A percentile compares a stretch with the other conserved stretches of the same genome.
Conservation (phyloP, 2,329 filamentous ascomycete genomes). For the Sporothrix luriei region DNA sequence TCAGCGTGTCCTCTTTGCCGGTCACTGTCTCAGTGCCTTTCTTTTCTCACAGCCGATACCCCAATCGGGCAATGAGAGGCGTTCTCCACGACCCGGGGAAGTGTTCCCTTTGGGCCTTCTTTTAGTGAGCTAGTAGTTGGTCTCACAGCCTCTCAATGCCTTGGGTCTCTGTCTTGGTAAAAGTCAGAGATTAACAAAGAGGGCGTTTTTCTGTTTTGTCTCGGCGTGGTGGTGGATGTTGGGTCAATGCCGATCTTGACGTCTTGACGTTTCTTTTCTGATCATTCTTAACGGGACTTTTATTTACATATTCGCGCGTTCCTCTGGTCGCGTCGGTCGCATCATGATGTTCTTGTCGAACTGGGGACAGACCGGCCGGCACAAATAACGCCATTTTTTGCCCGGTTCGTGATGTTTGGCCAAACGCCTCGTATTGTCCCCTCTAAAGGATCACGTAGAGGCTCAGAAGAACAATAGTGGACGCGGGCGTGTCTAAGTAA, state of each 20-base stretch:
- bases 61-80: background rate
- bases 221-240: background rate
- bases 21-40: constrained; percentile 17
- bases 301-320: background rate
- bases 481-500: background rate
- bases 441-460: background rate
- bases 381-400: background rate
- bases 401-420: background rate
- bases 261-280: constrained; percentile 4
- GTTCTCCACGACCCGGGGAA: constrained; percentile 13
- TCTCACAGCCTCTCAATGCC: constrained; percentile 11
- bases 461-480: background rate
- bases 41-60: background rate
- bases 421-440: constrained; percentile 4
- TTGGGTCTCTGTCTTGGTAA: background rate
- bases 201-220: constrained; percentile 6
- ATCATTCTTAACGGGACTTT: background rate
- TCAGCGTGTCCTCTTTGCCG: background rate
- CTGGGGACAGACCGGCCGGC: no score
- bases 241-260: background rate
- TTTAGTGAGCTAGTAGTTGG: background rate
- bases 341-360: background rate
- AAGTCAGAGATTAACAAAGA: background rate
- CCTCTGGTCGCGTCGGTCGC: background rate
- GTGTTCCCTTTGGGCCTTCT: background rate